Conservation (phyloP, 2,329 filamentous ascomycete genomes). For the Colletotrichum destructivum region DNA sequence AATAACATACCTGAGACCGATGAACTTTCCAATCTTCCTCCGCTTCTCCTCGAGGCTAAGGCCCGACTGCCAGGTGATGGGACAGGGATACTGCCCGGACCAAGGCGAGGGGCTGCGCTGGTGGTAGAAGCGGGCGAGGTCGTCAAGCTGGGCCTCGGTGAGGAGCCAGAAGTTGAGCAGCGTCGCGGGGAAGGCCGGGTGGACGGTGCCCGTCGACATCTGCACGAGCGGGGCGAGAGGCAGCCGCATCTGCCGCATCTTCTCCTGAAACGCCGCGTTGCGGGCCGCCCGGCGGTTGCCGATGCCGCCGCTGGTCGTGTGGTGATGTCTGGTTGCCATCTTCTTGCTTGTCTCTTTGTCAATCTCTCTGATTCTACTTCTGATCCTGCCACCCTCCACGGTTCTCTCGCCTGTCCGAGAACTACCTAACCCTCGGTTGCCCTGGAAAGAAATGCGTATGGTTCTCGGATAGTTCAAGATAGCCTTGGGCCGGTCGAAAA, state of each 20-base stretch:
- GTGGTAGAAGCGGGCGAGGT: conserved; percentile 80
- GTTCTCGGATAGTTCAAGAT: neutral
- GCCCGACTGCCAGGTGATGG: conserved; percentile 73
- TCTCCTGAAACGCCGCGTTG: conserved; percentile 69
- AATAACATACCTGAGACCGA: conserved; percentile 75
- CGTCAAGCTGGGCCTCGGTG: conserved; percentile 79
- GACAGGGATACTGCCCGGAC: conserved; percentile 75
- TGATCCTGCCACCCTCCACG: neutral
- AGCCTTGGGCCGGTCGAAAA: neutral
- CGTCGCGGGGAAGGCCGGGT: conserved; percentile 75
- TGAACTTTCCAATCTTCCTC: conserved; percentile 80
- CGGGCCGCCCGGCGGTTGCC: conserved; percentile 56
- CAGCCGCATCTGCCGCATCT: conserved; percentile 77
- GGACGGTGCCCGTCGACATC: conserved; percentile 72
- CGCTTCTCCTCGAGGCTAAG: conserved; percentile 77
- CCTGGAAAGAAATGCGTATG: neutral
- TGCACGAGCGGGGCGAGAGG: conserved; percentile 77
- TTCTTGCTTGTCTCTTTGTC: neutral
- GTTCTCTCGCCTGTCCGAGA: neutral
- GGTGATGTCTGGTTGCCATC: conserved; percentile 42
- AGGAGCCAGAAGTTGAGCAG: conserved; percentile 82
- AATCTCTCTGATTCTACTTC: neutral
- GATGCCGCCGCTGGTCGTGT: conserved; percentile 46
- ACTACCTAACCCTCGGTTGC: neutral
- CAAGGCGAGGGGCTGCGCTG: conserved; percentile 73